Conservation (phyloP, 345 rosid species). For the Eucalyptus curtisii region DNA sequence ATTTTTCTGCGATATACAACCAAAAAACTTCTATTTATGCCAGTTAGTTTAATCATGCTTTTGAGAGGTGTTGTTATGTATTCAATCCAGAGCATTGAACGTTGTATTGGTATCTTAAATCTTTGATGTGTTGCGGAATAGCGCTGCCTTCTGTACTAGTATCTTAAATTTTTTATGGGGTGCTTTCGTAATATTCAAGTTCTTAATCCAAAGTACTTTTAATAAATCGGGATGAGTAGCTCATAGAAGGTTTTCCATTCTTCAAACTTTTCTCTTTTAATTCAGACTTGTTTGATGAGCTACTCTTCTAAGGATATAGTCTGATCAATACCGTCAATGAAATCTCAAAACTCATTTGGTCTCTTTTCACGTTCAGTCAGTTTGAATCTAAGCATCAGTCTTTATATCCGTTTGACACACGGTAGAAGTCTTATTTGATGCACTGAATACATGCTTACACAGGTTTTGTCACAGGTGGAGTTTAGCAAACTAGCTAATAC, state of each 20-base stretch:
- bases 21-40: not conserved
- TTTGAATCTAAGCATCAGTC: not conserved
- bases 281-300: not conserved
- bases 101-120: not conserved
- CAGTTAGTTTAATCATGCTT: not conserved
- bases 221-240: not conserved
- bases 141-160: rapidly evolving
- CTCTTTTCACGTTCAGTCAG: not conserved
- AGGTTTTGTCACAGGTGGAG: not conserved
- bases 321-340: not conserved
- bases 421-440: not conserved
- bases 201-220: not conserved
- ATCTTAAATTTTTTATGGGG: not conserved
- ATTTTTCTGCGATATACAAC: not conserved
- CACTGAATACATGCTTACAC: not conserved
- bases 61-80: not conserved
- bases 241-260: not conserved
- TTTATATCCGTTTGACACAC: not conserved
- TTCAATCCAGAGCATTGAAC: not conserved
- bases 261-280: not conserved
- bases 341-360: not conserved
- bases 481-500: not conserved
- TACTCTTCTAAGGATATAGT: not conserved
- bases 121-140: not conserved
- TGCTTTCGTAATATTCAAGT: not conserved